phyloP scores from a whole-genome alignment of 257 asterid species.

The Solanum acaule region DNA sequence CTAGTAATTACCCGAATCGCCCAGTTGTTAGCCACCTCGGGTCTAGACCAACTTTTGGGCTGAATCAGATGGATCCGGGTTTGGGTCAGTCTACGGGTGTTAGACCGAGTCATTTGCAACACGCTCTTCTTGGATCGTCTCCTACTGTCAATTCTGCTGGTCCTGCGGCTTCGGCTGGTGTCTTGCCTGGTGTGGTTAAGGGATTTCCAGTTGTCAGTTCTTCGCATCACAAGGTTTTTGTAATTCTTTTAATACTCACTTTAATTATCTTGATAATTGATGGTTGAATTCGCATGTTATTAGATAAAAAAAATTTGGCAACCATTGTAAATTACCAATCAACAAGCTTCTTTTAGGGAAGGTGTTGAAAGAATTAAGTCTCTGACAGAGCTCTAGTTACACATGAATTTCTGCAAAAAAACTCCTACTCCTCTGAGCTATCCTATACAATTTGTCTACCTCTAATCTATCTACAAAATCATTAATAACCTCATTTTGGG shows the following conservation, averaged over 20 bases:
- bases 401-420: not conserved
- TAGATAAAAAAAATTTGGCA: not conserved
- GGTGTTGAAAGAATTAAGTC: not conserved
- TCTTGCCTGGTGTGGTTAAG: conserved; percentile 5
- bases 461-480: not conserved
- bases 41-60: conserved; percentile 34
- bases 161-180: not conserved
- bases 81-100: conserved; percentile 25
- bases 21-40: conserved; percentile 17
- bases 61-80: conserved; percentile 44
- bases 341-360: not conserved
- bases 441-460: not conserved
- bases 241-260: not conserved
- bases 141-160: conserved; percentile 25
- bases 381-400: not conserved
- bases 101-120: conserved; percentile 38
- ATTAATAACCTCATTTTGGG: not conserved
- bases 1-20: conserved; percentile 11
- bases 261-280: not conserved
- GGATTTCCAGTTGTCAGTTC: conserved; percentile 37
- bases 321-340: not conserved
- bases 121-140: conserved; percentile 27
- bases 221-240: conserved; percentile 38
- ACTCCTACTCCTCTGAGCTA: not conserved
- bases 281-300: not conserved